phyloP scores from a whole-genome alignment of 208 protist species.

The Kentomonas sorsogonicus region DNA sequence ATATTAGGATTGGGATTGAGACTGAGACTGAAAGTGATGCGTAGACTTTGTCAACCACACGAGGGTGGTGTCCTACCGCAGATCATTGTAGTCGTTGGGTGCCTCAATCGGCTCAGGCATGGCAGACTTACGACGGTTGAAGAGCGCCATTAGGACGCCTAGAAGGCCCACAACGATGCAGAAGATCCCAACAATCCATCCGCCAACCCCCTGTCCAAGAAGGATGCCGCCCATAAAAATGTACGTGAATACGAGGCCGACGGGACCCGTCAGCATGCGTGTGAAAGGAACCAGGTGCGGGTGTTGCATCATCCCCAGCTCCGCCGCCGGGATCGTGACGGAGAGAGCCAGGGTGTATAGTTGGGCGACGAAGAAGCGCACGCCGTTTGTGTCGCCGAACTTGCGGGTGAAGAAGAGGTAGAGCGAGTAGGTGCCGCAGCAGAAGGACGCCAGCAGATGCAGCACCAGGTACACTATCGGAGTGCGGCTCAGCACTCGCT shows the following conservation, averaged over 20 bases:
- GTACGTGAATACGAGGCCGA: conserved; percentile 63
- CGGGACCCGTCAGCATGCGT: conserved; percentile 40
- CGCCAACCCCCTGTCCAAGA: conserved; percentile 34
- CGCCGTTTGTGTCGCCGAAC: conserved; percentile 8
- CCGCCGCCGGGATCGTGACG: conserved; percentile 49
- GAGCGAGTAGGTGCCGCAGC: conserved; percentile 44
- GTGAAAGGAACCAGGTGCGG: conserved; percentile 32
- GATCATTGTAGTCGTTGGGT: too few relatives aligned
- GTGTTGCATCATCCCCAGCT: conserved; percentile 50
- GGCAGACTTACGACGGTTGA: neutral
- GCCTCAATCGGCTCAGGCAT: too few relatives aligned
- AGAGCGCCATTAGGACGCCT: conserved; percentile 33
- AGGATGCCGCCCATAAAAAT: conserved; percentile 74
- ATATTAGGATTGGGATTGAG: too few relatives aligned
- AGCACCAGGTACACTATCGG: conserved; percentile 33
- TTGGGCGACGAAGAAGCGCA: conserved; percentile 33
- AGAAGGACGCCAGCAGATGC: conserved; percentile 44
- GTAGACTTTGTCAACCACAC: too few relatives aligned
- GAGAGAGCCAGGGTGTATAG: conserved; percentile 50
- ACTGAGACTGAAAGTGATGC: too few relatives aligned
- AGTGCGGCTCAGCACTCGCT: too few relatives aligned
- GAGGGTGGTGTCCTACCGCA: too few relatives aligned
- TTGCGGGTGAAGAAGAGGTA: conserved; percentile 38
- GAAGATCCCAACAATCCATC: conserved; percentile 56
- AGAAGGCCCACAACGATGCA: conserved; percentile 48